A percentile compares a stretch with the other conserved stretches of the same genome.
Conservation (phyloP, 345 rosid species). For the Luvunga scandens region DNA sequence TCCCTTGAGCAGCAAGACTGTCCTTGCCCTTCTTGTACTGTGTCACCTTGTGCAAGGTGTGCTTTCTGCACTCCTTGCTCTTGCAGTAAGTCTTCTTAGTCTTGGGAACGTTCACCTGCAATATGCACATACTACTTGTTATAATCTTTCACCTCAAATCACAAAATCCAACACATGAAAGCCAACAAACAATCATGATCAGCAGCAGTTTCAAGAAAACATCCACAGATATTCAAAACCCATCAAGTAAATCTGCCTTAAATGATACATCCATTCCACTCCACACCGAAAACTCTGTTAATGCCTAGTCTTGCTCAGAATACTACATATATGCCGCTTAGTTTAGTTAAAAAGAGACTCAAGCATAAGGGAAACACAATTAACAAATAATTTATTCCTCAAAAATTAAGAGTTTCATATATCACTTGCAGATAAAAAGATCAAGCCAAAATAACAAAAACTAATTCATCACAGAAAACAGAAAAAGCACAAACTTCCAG, state of each 20-base stretch:
- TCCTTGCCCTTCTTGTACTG: constrained; percentile 88
- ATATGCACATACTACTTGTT: not conserved
- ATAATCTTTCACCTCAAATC: not conserved
- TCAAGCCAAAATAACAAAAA: not conserved
- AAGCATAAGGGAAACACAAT: not conserved
- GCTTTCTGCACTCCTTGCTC: constrained; percentile 78
- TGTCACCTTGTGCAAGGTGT: constrained; percentile 77
- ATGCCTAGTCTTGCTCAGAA: too few relatives aligned
- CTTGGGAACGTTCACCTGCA: constrained; percentile 80
- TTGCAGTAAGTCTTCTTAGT: constrained; percentile 84
- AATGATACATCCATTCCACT: too few relatives aligned
- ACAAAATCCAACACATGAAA: not conserved
- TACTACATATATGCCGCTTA: too few relatives aligned
- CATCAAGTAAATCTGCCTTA: too few relatives aligned
- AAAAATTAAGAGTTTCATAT: not conserved
- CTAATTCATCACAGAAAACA: not conserved
- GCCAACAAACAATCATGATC: too few relatives aligned
- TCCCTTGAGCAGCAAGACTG: constrained; percentile 80
- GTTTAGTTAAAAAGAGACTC: not conserved
- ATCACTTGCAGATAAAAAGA: not conserved
- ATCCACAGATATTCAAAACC: too few relatives aligned
- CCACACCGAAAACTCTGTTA: too few relatives aligned
- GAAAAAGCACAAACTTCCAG: not conserved
- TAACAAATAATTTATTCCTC: not conserved
- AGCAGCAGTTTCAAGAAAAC: too few relatives aligned